Base-by-base conservation (phyloP, 208 protist genomes). In the Wallacemonas sp. region DNA sequence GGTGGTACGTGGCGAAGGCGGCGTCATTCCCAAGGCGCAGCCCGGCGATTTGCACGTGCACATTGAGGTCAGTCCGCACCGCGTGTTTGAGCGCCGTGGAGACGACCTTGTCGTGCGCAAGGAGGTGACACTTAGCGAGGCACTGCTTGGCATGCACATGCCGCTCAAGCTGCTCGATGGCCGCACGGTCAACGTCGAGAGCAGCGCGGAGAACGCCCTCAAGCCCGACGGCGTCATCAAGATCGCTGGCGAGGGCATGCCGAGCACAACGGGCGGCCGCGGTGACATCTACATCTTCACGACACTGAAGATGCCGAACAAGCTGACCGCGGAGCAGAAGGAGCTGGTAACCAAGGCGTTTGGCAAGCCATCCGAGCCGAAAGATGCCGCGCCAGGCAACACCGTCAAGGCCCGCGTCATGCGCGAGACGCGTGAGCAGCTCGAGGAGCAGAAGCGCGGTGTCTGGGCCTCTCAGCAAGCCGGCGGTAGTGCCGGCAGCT, bases 1-100 rank as follows among this genome's bases (percentile, higher is more conserved):
- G 52, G 85, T 92, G 11, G 98, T 99, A 54, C 72, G 80, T 23
- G 97, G 97, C 33, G 98, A 99, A 78, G 98, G 95, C 47, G 97
- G 98, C 21, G 83, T 95, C 39, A 92, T 96, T 55, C 96, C 97
- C 11, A 90, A 90, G 21, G 88, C 93, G 2, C 77, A 88, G 36
- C 81, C 98, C 12, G 98, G 97, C n/a, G 98, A 99, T 70, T 80
- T 99, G 54, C 88, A 99, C 58, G 87, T 99, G 30, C 86, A 99
- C 34, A 44, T 99, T 12, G 81, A 98, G 57, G 78, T 99, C 61
- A 93, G 92, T 38, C 78, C 93, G 21, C 98, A 99, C 76, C 67
- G 77, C 17, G 30, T 79, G 12, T 99, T 99, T 71, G 68, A 92
- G 46, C 83, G 98, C 33, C 79, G 97, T 33, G 98, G 95, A 41